Conservation (phyloP, 2,329 filamentous ascomycete genomes). For the Periconia macrospinosa region DNA sequence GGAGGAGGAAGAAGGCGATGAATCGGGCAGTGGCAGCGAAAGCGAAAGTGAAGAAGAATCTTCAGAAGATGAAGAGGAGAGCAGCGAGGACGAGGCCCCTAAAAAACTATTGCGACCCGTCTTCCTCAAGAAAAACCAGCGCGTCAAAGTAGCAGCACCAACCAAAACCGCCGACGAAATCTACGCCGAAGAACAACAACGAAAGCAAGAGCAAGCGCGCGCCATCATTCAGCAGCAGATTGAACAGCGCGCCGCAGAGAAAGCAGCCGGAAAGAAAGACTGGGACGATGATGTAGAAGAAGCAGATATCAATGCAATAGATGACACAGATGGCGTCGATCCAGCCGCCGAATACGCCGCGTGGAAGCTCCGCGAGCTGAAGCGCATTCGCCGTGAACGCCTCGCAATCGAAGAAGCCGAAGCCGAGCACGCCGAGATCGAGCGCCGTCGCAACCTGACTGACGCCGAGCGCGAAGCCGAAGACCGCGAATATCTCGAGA, state of each 20-base stretch:
- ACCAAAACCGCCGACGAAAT: constrained; percentile 43
- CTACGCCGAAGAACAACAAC: constrained; percentile 55
- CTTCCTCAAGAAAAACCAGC: constrained; percentile 66
- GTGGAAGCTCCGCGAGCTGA: constrained; percentile 91
- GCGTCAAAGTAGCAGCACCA: constrained; percentile 45
- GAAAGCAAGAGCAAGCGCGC: constrained; percentile 72
- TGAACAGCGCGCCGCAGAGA: constrained; percentile 75
- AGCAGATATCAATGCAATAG: constrained; percentile 73
- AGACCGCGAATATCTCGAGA: constrained; percentile 75
- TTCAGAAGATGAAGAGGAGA: constrained; percentile 57
- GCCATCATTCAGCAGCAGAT: constrained; percentile 87
- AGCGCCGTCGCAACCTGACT: constrained; percentile 83
- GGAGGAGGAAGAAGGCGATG: constrained; percentile 19
- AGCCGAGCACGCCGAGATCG: constrained; percentile 83
- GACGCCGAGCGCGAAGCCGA: constrained; percentile 84
- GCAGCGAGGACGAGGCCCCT: constrained; percentile 60
- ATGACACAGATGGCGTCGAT: constrained; percentile 86
- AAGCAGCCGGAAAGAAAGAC: constrained; percentile 74
- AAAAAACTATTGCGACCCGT: constrained; percentile 65
- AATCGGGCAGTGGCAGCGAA: constrained; percentile 21
- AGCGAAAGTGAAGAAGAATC: constrained; percentile 33
- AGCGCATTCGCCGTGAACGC: constrained; percentile 83
- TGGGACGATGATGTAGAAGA: constrained; percentile 74
- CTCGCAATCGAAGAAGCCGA: constrained; percentile 83
- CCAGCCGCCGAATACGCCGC: constrained; percentile 86